Evolutionary conservation across 2,329 filamentous ascomycete species (phyloP).

Genomic region (Fusarium kyushuense): DNA sequence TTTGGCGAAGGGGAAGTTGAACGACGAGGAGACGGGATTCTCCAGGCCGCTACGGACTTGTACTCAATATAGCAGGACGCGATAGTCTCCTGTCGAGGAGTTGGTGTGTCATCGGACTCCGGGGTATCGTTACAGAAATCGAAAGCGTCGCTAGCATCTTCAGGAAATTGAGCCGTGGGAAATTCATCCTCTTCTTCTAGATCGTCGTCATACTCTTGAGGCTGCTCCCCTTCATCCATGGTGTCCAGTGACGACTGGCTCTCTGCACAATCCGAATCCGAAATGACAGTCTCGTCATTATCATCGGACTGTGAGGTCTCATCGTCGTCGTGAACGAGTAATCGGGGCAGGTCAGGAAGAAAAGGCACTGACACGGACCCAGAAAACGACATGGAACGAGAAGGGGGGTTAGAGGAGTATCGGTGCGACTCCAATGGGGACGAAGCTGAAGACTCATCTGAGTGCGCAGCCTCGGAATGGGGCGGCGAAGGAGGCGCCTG

Average conservation of each 20-base stretch:
- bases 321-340: constrained; percentile 54
- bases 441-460: constrained; percentile 56
- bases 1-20: constrained; percentile 53
- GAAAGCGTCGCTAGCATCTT: constrained; percentile 54
- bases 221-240: constrained; percentile 48
- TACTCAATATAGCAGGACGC: constrained; percentile 55
- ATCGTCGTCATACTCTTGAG: constrained; percentile 51
- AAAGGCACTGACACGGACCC: constrained; percentile 61
- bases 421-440: constrained; percentile 52
- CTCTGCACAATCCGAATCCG: constrained; percentile 61
- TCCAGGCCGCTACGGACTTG: constrained; percentile 49
- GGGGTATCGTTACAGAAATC: constrained; percentile 53
- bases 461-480: constrained; percentile 63
- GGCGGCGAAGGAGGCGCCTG: constrained; percentile 55
- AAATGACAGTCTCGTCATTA: constrained; percentile 58
- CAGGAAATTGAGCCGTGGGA: constrained; percentile 55
- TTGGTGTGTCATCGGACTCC: constrained; percentile 60
- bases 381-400: constrained; percentile 65
- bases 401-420: constrained; percentile 56
- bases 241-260: constrained; percentile 52
- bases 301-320: constrained; percentile 61
- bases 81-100: constrained; percentile 55
- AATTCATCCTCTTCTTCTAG: constrained; percentile 53
- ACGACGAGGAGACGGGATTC: constrained; percentile 53
- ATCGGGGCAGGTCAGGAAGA: constrained; percentile 48